Conservation (phyloP, 2,329 filamentous ascomycete genomes). For the Microsporum audouinii region DNA sequence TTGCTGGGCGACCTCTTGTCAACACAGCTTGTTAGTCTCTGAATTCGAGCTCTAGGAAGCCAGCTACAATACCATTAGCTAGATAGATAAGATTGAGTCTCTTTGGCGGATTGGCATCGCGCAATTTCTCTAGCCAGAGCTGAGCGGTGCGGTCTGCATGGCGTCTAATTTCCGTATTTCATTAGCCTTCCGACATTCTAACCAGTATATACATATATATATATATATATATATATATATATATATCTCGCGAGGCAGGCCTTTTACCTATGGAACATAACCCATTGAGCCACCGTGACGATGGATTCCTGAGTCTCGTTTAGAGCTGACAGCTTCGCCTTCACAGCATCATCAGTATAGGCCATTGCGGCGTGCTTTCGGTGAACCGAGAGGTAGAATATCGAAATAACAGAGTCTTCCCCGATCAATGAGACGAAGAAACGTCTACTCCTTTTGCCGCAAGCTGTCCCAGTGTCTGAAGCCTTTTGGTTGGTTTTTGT, state of each 20-base stretch:
- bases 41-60: not conserved
- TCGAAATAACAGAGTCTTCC: not conserved
- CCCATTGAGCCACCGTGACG: slow-evolving; percentile 93
- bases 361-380: slow-evolving; percentile 50
- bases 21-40: not conserved
- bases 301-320: slow-evolving; percentile 98
- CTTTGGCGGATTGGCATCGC: slow-evolving; percentile 75
- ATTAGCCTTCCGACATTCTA: not conserved
- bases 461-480: no score
- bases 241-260: not conserved
- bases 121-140: slow-evolving; percentile 81
- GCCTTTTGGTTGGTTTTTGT: not conserved
- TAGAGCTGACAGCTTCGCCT: slow-evolving; percentile 85
- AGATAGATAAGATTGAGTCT: slow-evolving; percentile 86
- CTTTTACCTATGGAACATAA: slow-evolving; percentile 93
- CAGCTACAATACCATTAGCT: slow-evolving; percentile 59
- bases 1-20: slow-evolving; percentile 81
- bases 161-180: slow-evolving; percentile 46
- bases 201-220: not conserved
- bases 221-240: no score
- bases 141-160: slow-evolving; percentile 86
- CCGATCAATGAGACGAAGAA: no score
- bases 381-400: no score
- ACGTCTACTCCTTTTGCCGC: no score
- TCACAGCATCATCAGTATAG: slow-evolving; percentile 89